phyloP scores from a whole-genome alignment of 257 asterid species.

The Oldenlandia corymbosa region DNA sequence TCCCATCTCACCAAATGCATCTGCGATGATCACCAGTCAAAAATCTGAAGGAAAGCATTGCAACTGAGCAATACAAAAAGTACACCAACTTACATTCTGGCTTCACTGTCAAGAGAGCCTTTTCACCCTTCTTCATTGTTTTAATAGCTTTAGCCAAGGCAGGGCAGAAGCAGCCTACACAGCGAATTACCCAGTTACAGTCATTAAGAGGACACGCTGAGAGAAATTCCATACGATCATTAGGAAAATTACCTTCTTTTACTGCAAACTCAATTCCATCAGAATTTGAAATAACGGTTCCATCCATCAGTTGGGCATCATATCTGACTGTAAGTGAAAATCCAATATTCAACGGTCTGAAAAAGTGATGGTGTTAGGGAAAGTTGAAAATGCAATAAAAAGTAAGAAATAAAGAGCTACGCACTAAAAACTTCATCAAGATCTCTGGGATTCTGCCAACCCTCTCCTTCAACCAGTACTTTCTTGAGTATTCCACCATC shows the following conservation, averaged over 20 bases:
- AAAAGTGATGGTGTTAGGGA: neutral
- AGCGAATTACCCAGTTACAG: neutral
- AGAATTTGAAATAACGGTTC: conserved; percentile 38
- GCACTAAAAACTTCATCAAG: conserved; percentile 51
- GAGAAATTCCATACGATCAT: neutral
- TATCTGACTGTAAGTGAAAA: conserved; percentile 34
- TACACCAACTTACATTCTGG: conserved; percentile 32
- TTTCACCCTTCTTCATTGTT: conserved; percentile 59
- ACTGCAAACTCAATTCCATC: conserved; percentile 48
- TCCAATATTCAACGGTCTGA: neutral
- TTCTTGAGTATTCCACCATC: conserved; percentile 57
- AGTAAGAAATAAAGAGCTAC: conserved; percentile 1
- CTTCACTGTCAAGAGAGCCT: conserved; percentile 30
- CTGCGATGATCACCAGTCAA: conserved; percentile 22
- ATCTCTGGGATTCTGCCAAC: conserved; percentile 57
- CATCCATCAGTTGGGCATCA: conserved; percentile 43
- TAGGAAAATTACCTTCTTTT: conserved; percentile 31
- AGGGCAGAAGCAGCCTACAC: conserved; percentile 48
- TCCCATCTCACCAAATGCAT: conserved; percentile 56
- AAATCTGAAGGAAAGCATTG: conserved; percentile 3
- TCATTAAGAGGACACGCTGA: neutral
- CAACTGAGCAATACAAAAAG: neutral
- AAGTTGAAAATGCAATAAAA: neutral
- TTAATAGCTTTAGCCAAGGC: conserved; percentile 46
- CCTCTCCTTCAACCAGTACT: conserved; percentile 43